These are phyloP conservation scores for Phyllosticta ampelicida DNA, from an alignment of 2,329 filamentous ascomycete species.

Conservation along the genomic window DNA sequence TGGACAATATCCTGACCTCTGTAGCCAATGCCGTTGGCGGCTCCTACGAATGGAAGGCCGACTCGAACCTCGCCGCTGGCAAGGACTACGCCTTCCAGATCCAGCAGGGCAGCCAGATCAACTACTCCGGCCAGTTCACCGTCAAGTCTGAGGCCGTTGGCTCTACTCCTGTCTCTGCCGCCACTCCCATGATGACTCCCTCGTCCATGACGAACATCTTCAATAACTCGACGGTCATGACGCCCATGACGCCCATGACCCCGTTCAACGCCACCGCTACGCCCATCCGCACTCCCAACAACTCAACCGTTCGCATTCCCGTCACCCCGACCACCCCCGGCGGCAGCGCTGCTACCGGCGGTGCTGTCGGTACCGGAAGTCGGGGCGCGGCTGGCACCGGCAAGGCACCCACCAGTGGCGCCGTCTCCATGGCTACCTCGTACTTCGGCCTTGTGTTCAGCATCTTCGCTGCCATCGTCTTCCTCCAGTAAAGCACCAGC, in stretches of 20 bases:
- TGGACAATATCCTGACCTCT: conserved; percentile 12
- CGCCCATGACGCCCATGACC: conserved; percentile 20
- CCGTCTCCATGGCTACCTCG: conserved; percentile 21
- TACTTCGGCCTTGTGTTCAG: conserved; percentile 31
- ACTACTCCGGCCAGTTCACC: conserved; percentile 46
- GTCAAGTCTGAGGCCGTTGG: conserved; percentile 25
- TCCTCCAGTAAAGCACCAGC: conserved; percentile 25
- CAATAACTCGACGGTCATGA: conserved; percentile 12
- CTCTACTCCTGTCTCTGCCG: conserved; percentile 43
- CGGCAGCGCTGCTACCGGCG: conserved; percentile 16
- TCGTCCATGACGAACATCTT: conserved; percentile 18
- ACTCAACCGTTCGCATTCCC: conserved; percentile 20
- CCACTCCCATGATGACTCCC: conserved; percentile 22
- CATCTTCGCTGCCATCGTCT: conserved; percentile 31
- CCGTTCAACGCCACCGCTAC: conserved; percentile 9
- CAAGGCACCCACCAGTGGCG: conserved; percentile 16
- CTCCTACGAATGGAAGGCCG: conserved; percentile 42
- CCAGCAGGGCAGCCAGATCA: conserved; percentile 39
- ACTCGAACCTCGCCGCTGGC: conserved; percentile 31
- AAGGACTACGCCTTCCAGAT: conserved; percentile 50
- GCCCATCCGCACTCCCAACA: conserved; percentile 10
- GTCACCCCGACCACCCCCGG: conserved; percentile 14
- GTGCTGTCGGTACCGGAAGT: conserved; percentile 12
- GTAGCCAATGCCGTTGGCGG: conserved; percentile 35
- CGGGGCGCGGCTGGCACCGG: conserved; percentile 14